Base-by-base conservation (phyloP, 2,329 filamentous ascomycete genomes). In the Fusarium xyrophilum region DNA sequence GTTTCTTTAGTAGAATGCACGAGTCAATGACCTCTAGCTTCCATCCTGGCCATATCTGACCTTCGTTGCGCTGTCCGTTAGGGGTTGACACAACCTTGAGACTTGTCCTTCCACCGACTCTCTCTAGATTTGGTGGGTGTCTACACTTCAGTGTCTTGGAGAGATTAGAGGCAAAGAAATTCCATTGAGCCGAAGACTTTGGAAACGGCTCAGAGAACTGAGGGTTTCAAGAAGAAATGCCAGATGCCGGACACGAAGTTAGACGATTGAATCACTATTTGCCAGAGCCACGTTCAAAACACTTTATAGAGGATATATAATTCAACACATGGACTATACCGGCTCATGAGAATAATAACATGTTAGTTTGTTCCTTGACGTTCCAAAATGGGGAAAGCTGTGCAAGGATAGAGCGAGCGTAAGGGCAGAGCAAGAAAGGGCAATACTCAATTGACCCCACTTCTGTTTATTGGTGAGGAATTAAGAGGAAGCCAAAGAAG, bases 281-380 rank as follows among this genome's bases (percentile, higher is more conserved):
- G 17, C 6, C 13, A n/a, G 15, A n/a, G 6, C 12, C 12, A 27
- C 17, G 10, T 27, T 10, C 3, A n/a, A 4, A 5, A 7, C 8
- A 3, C 0, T 27, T 13, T 27, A n/a, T 10, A 3, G 14, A 43
- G 11, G 12, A 0, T 6, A 14, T 3, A 14, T 14, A 7, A 5
- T 27, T 3, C 3, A n/a, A 7, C 7, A 3, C 8, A 27, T 6
- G 9, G 11, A n/a, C 12, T 40, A 17, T 6, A 1, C 3, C 7
- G 1, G 5, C 13, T 14, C 23, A 10, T n/a, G 12, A 15, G 8
- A 43, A 10, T 27, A 11, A 28, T 28, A 1, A 4, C 19, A n/a
- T 28, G 17, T n/a, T n/a, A 0, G 10, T 15, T 14, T 44, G 42
- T 0, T 28, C 4, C 21, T 15, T 28, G 1, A 11, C 2, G 8